phyloP scores from a whole-genome alignment of 176 grass and related monocot species.

The Canna indica region DNA sequence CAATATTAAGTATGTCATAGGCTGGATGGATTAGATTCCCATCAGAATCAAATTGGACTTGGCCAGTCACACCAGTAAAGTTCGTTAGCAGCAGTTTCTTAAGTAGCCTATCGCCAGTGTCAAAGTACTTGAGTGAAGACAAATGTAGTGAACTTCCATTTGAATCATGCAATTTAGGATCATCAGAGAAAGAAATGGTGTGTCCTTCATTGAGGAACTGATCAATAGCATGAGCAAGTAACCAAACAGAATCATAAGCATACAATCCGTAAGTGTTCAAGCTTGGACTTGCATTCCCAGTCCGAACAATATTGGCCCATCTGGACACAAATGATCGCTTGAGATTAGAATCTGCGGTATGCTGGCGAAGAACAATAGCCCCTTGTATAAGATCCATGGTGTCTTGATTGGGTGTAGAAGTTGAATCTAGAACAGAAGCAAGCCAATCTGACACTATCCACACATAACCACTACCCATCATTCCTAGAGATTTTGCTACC shows the following conservation, averaged over 20 bases:
- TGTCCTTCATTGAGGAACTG: background rate
- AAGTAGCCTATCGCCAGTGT: background rate
- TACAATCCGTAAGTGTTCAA: conserved; percentile 16
- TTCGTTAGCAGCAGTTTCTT: conserved; percentile 3
- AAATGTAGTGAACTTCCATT: conserved; percentile 20
- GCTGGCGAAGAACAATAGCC: conserved; percentile 8
- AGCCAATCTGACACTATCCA: conserved; percentile 22
- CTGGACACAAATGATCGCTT: background rate
- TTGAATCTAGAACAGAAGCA: conserved; percentile 15
- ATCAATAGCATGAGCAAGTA: conserved; percentile 11
- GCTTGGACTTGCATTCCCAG: conserved; percentile 1
- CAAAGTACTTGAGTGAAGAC: conserved; percentile 9
- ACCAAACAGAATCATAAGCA: conserved; percentile 21
- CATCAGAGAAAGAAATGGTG: conserved; percentile 12
- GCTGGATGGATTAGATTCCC: conserved; percentile 15
- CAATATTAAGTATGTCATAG: conserved; percentile 17
- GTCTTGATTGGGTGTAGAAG: background rate
- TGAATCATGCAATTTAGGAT: conserved; percentile 16
- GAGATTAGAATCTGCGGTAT: conserved; percentile 12
- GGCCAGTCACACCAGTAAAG: conserved; percentile 9
- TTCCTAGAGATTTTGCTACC: conserved; percentile 5
- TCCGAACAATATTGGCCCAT: conserved; percentile 9
- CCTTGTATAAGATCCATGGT: conserved; percentile 14
- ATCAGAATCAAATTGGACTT: conserved; percentile 6
- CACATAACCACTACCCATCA: conserved; percentile 20